Percentiles rank a stretch among this genome's conserved stretches.
phyloP scores from a whole-genome alignment of 441 rosid genomes.

The Brassica hybrid region DNA sequence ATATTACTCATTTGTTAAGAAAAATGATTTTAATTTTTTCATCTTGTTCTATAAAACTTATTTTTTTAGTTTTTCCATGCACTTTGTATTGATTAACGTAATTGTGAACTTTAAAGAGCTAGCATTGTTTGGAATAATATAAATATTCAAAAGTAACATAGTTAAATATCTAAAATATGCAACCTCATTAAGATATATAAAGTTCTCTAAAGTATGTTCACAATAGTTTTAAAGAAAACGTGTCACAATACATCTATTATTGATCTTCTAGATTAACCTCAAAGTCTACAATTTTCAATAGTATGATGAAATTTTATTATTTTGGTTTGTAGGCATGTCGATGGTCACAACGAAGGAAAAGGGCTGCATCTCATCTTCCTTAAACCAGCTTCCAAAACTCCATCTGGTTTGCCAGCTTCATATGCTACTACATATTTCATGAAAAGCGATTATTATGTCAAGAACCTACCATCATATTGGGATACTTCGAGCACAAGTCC shows the following conservation, averaged over 20 bases:
- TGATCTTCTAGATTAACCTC: not conserved
- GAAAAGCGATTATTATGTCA: slow-evolving; percentile 3
- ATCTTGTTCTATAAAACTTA: not conserved
- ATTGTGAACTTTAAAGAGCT: not conserved
- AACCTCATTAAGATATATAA: not conserved
- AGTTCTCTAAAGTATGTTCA: not conserved
- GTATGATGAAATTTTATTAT: not conserved
- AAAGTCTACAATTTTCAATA: not conserved
- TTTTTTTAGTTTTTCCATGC: not conserved
- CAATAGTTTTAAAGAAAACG: too few species aligned
- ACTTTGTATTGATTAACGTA: slow-evolving; percentile 1
- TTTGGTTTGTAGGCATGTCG: slow-evolving; percentile 1
- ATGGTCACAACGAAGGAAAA: slow-evolving; percentile 8
- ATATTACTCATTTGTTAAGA: not conserved
- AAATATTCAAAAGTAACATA: not conserved
- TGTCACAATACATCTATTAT: not conserved
- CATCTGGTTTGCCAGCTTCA: slow-evolving; percentile 15
- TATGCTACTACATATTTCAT: slow-evolving; percentile 3
- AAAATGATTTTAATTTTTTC: not conserved
- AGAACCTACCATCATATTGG: slow-evolving; percentile 9
- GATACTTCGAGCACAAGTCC: slow-evolving; percentile 9
- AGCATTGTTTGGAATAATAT: not conserved
- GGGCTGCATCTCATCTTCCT: not conserved
- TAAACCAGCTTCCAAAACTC: not conserved
- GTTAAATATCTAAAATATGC: not conserved